Percentiles rank a stretch among this genome's conserved stretches.
phyloP scores from a whole-genome alignment of 805 yeast species.

The Wickerhamiella brachini region DNA sequence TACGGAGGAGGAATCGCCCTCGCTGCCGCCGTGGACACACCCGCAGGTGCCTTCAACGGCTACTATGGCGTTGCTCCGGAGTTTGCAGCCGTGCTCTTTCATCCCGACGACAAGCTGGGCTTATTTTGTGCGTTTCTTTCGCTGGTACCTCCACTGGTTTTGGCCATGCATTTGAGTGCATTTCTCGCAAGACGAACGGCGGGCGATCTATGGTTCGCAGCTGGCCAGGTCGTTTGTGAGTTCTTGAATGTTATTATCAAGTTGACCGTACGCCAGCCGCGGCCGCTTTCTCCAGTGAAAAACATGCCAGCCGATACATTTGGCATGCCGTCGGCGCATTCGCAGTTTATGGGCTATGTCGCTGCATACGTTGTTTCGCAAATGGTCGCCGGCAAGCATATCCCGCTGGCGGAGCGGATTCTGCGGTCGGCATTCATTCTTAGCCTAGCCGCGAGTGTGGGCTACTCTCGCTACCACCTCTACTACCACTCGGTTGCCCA shows the following conservation, averaged over 20 bases:
- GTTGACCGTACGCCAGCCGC: conserved; percentile 46
- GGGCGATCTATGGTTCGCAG: conserved; percentile 70
- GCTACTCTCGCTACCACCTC: conserved; percentile 61
- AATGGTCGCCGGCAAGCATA: conserved; percentile 13
- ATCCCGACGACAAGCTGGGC: conserved; percentile 50
- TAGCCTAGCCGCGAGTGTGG: conserved; percentile 31
- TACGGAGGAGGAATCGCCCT: not conserved
- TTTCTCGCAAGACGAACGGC: conserved; percentile 69
- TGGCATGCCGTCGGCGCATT: conserved; percentile 97
- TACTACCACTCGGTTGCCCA: conserved; percentile 65
- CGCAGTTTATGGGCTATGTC: conserved; percentile 88
- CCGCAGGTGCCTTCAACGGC: not conserved
- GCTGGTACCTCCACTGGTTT: conserved; percentile 61
- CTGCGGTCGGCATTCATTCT: conserved; percentile 16
- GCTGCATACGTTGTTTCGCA: conserved; percentile 26
- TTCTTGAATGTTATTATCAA: conserved; percentile 56
- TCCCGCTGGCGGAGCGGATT: conserved; percentile 11
- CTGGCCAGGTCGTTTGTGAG: conserved; percentile 76
- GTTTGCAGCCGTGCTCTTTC: conserved; percentile 72
- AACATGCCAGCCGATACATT: conserved; percentile 38
- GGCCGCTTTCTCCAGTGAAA: conserved; percentile 38
- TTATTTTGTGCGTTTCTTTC: conserved; percentile 56
- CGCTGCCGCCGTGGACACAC: not conserved
- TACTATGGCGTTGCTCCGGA: conserved; percentile 30
- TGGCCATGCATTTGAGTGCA: conserved; percentile 74